Base-by-base conservation (phyloP, 768 basidiomycete genomes). In the Piloderma croceum region DNA sequence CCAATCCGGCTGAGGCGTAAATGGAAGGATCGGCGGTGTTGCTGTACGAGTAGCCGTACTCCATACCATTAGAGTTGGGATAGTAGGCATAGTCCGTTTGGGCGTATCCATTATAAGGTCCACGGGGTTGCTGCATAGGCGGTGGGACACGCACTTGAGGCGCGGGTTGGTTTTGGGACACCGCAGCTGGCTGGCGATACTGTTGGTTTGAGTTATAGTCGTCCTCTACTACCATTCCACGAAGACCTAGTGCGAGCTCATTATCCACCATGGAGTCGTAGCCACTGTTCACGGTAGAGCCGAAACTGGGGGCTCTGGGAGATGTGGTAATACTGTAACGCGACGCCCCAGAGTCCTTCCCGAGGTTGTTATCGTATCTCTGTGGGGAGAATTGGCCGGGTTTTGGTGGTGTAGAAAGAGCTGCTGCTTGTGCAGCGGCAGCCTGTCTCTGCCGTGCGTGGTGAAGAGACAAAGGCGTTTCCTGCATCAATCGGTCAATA, bases 21-120 rank as follows among this genome's bases (percentile, higher is more conserved):
- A 75, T 44, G 31, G 74, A 63, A 7, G 70, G 68, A 42, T 81
- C 79, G 23, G 70, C 47, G 9, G 65, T 60, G 38, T 58, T 61
- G 43, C 71, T 73, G 56, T 79, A 81, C 41, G 68, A 70, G 54
- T 80, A 79, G 31, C 69, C 64, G 60, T 74, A 80, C 39, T 81
- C 79, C 44, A 64, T 56, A 44, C 61, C 61, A 29, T 74, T 62
- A 23, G 70, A 68, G 31, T 68, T 70, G 34, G 65, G 57, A 60
- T 81, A 82, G 54, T 81, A 83, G 7, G 69, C 63, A 55, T 78
- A 85, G 32, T 84, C 83, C 17, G 70, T 59, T 48, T 69, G 73
- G 19, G 70, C 67, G 51, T 74, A 82, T 31, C 63, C 56, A 33
- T 64, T 64, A 53, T 74, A 84, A 2, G 69, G 64, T 29, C 63